Evolutionary conservation across 1,284 basidiomycete species (phyloP), one percentile per base, ranked within the genome.

Genomic region (Trichosporon faecale): DNA sequence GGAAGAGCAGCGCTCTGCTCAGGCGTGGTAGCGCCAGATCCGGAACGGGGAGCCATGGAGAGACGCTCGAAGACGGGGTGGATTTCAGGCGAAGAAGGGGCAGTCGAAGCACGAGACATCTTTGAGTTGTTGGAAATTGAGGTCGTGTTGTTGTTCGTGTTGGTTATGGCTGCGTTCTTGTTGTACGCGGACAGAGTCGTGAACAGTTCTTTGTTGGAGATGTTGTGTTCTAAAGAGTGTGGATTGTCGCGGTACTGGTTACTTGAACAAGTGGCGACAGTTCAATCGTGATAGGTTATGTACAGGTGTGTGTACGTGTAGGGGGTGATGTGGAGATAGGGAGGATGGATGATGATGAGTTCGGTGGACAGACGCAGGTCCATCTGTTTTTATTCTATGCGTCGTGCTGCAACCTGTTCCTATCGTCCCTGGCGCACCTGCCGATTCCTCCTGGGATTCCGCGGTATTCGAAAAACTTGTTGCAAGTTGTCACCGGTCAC

Each of bases 21-120:
- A 65, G 80, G 80, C 18, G 80, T 83, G 55, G 80, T 81, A 65
- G 77, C 76, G 25, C 78, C 79, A 33, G 80, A 81, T 21, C 73
- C 74, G 64, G 78, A 78, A 29, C 79, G 55, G 7, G 27, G 80
- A 18, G 74, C 75, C 64, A 81, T 77, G 67, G 76, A 73, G 61
- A 80, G 72, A 57, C 79, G 74, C 25, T 74, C 72, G 49, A 79
- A 75, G 66, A 78, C 68, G 67, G 72, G 71, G 63, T 66, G 68
- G 46, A 74, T 55, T 29, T 72, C 73, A 35, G 76, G 75, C 4
- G 79, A 76, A 3, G 77, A 74, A 16, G 78, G 75, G 49, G 78
- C 75, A 49, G 73, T 73, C 12, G 77, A 77, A 37, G 64, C 67
- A 25, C 64, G 9, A 14, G 72, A 73, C 55, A 67, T 69, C 55